Conservation (phyloP, 2,329 filamentous ascomycete genomes). For the Scedosporium dehoogii region DNA sequence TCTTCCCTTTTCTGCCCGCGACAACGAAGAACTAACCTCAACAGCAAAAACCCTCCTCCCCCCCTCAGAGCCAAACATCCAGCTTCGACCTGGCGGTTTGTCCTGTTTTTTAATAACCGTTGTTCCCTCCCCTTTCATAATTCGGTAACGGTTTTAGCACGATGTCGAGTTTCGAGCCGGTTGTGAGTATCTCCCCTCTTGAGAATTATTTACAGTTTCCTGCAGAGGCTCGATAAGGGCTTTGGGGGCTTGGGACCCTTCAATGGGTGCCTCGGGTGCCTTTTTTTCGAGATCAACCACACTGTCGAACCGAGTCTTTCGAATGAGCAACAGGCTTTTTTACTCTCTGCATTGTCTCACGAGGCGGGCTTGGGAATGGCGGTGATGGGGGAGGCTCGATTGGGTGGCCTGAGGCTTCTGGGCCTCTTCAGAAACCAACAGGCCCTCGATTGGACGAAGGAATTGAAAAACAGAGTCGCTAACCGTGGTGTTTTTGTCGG, state of each 20-base stretch:
- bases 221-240: not conserved
- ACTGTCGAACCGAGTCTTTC: not conserved
- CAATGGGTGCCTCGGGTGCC: not conserved
- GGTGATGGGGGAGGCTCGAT: not conserved
- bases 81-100: slow-evolving; percentile 13
- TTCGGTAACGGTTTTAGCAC: slow-evolving; percentile 18
- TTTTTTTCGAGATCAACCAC: not conserved
- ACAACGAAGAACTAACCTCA: not conserved
- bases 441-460: not conserved
- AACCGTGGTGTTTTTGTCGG: not conserved
- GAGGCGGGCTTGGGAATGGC: not conserved
- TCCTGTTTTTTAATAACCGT: slow-evolving; percentile 18
- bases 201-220: not conserved
- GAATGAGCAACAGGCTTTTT: not conserved
- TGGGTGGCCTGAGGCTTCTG: not conserved
- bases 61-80: not conserved
- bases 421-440: not conserved
- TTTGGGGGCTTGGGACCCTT: not conserved
- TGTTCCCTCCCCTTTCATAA: not conserved
- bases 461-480: not conserved
- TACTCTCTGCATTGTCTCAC: not conserved
- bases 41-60: not conserved
- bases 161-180: slow-evolving; percentile 62
- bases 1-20: slow-evolving; percentile 1
- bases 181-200: slow-evolving; percentile 44